Base-by-base conservation (phyloP, 257 asterid species). In the Fraxinus americana region DNA sequence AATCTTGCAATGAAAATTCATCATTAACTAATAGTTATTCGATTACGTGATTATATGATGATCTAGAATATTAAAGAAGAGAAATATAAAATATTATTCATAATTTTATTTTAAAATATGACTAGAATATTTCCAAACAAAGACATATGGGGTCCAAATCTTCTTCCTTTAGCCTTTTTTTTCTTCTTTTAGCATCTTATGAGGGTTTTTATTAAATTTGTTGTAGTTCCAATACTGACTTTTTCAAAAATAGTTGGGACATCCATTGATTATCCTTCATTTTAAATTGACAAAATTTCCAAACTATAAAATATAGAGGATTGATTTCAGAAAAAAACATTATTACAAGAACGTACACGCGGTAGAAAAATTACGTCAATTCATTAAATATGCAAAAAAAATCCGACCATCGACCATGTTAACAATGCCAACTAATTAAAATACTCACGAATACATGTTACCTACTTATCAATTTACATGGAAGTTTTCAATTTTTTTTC, bases 381-480 rank as follows among this genome's bases (percentile, higher is more conserved):
- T 5, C 9, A 36, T 36, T 5, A 36, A 5, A 36, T 5, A 5
- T 5, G 9, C 6, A 7, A 36, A 6, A 2, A 6, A 36, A 36
- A 7, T 36, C 9, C 1, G 41, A 7, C 41, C 50, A 0, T 10
- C 17, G 2, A 43, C 4, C 17, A 0, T 10, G 4, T 43, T 43
- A 11, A 16, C 52, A 43, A 43, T 0, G 0, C 50, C 50, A 43
- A 43, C 16, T 43, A 2, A 10, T 43, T 43, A 43, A 43, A 43
- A 43, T 7, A 38, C 43, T 38, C 1, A 38, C 11, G 11, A 38
- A 8, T 38, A 38, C 43, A 35, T 35, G 39, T 38, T 38, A 38
- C 12, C 12, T 48, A 12, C 30, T 72, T 76, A 67, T 72, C 68
- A 50, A 75, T 30, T 82, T 29, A 61, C 1, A 29, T 39, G 76